A percentile compares a stretch with the other conserved stretches of the same genome.
These are phyloP conservation scores for Oryza brachyantha DNA, from an alignment of 176 grass and related monocot species.

Conservation along the genomic window DNA sequence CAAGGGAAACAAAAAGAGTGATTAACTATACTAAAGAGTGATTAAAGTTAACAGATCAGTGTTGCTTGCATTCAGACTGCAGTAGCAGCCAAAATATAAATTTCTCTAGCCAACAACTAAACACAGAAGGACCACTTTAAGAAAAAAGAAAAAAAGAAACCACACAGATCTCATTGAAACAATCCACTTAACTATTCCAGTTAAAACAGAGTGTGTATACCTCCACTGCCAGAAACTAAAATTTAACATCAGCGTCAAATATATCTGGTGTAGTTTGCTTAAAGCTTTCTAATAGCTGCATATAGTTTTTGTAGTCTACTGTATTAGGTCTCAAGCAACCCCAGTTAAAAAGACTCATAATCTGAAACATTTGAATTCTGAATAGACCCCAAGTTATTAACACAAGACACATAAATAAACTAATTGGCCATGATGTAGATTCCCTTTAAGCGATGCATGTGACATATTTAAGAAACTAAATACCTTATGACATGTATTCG, in stretches of 20 bases:
- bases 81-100: neutral
- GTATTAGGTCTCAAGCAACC: constrained; percentile 11
- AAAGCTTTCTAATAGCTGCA: neutral
- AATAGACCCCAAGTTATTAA: neutral
- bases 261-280: neutral
- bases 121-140: neutral
- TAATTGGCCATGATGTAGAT: neutral
- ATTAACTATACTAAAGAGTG: constrained; percentile 2
- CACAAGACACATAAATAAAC: neutral
- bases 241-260: neutral
- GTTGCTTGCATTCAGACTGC: neutral
- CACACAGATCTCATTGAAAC: neutral
- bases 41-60: neutral
- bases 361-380: neutral
- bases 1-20: neutral
- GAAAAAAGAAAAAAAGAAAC: constrained; percentile 5
- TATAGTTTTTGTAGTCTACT: neutral
- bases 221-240: constrained; percentile 1
- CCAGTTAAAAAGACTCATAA: neutral
- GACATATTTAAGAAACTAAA: constrained; percentile 11
- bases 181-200: constrained; percentile 16
- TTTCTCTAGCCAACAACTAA: neutral
- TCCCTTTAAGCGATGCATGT: neutral
- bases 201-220: neutral
- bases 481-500: constrained; percentile 90